Evolutionary conservation across 2,329 filamentous ascomycete species (phyloP).

Genomic region (Penicillium sp.): DNA sequence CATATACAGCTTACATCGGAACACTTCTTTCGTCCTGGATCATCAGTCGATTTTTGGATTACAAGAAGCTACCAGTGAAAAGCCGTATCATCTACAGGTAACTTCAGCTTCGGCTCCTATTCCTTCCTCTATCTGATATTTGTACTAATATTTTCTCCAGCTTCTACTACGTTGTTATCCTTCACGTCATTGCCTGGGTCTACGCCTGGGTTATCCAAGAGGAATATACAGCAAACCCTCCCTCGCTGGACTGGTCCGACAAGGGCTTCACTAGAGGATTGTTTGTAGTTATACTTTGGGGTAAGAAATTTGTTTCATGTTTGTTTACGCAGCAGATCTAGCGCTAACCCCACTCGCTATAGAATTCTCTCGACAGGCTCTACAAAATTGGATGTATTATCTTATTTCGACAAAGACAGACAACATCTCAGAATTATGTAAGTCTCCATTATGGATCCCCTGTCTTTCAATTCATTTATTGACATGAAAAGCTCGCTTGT

Average conservation of each 20-base stretch:
- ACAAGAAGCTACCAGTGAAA: constrained; percentile 43
- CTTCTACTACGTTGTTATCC: constrained; percentile 52
- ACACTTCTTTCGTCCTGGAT: constrained; percentile 51
- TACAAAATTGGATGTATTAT: constrained; percentile 63
- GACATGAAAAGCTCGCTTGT: constrained; percentile 36
- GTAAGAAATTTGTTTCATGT: constrained; percentile 19
- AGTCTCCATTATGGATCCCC: background rate
- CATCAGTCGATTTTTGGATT: constrained; percentile 53
- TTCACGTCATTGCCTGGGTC: constrained; percentile 55
- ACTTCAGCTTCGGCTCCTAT: background rate
- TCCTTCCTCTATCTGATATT: background rate
- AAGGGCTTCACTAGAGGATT: constrained; percentile 53
- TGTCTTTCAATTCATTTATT: constrained; percentile 1
- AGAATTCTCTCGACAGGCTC: constrained; percentile 54
- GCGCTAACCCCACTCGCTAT: background rate
- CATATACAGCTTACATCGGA: constrained; percentile 38
- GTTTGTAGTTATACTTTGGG: constrained; percentile 55
- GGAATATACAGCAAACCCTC: constrained; percentile 51
- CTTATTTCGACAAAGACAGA: constrained; percentile 60
- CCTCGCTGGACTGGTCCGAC: constrained; percentile 47
- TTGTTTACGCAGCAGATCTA: background rate
- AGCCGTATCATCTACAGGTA: constrained; percentile 46
- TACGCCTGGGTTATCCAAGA: constrained; percentile 60
- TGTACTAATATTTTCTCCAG: constrained; percentile 7
- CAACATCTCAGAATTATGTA: constrained; percentile 56